phyloP scores from a whole-genome alignment of 305 asterid species.

The Stenogyne calaminthoides region DNA sequence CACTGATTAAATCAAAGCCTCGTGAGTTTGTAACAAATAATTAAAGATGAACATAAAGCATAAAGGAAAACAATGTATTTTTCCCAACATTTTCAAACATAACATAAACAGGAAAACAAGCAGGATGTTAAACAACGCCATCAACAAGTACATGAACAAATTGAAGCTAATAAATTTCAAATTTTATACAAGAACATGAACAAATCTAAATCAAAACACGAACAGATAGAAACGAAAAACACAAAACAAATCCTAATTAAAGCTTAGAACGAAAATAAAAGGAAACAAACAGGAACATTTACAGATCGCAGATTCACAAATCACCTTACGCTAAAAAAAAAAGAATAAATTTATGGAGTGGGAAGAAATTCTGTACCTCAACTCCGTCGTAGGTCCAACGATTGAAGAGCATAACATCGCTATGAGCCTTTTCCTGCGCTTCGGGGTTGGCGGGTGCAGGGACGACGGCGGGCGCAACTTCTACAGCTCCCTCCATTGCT shows the following conservation, averaged over 20 bases:
- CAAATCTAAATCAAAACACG: background rate
- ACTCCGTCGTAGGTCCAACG: conserved; percentile 65
- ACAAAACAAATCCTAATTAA: background rate
- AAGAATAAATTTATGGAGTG: background rate
- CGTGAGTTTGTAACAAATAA: background rate
- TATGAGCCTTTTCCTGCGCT: conserved; percentile 33
- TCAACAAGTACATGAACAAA: background rate
- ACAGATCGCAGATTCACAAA: background rate
- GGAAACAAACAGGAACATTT: background rate
- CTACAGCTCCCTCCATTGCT: conserved; percentile 34
- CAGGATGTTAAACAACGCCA: background rate
- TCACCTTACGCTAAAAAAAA: background rate
- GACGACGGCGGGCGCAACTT: background rate
- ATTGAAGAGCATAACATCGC: conserved; percentile 58
- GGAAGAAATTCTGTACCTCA: conserved; percentile 34
- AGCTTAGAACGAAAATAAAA: background rate
- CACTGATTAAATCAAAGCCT: background rate
- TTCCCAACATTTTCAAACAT: too few relatives aligned
- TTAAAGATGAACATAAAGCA: too few relatives aligned
- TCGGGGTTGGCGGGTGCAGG: background rate
- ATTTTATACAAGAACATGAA: background rate
- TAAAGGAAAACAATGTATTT: too few relatives aligned
- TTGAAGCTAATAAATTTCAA: too few relatives aligned
- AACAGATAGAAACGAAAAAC: background rate
- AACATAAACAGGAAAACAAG: too few relatives aligned